phyloP scores from a whole-genome alignment of 305 asterid genomes.

The Salvia sclarea region DNA sequence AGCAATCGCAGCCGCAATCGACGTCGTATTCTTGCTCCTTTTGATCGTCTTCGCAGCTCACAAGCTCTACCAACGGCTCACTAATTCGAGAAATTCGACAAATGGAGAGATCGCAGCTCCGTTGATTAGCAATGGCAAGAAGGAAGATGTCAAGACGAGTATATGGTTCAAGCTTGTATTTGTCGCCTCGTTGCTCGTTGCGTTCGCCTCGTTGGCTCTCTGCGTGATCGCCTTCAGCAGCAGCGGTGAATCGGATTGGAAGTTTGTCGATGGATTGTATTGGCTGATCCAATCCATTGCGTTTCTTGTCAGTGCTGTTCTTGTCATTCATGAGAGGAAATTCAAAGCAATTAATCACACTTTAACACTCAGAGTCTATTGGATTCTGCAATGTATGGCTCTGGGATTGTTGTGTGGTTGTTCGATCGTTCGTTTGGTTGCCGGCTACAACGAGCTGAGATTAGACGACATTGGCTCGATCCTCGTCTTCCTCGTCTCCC shows the following conservation, averaged over 20 bases:
- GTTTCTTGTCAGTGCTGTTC: slow-evolving; percentile 44
- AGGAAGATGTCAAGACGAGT: slow-evolving; percentile 38
- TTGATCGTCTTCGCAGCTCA: slow-evolving; percentile 48
- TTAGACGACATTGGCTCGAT: slow-evolving; percentile 61
- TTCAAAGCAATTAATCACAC: slow-evolving; percentile 64
- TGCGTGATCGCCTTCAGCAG: slow-evolving; percentile 45
- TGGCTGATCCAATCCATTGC: slow-evolving; percentile 68
- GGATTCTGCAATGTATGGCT: slow-evolving; percentile 56
- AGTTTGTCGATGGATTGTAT: slow-evolving; percentile 47
- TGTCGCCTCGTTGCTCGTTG: slow-evolving; percentile 38
- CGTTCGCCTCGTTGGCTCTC: slow-evolving; percentile 42
- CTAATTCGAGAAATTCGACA: too few species aligned
- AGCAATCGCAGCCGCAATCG: slow-evolving; percentile 46
- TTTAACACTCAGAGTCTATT: slow-evolving; percentile 55
- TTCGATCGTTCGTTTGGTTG: slow-evolving; percentile 49
- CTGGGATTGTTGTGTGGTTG: slow-evolving; percentile 53
- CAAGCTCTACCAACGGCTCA: too few species aligned
- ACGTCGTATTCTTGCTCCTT: slow-evolving; percentile 51
- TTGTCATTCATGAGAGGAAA: slow-evolving; percentile 69
- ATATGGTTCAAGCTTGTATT: slow-evolving; percentile 59
- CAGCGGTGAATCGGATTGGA: slow-evolving; percentile 43
- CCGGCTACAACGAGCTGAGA: too few species aligned
- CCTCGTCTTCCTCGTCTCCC: slow-evolving; percentile 45
- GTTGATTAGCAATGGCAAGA: slow-evolving; percentile 48
- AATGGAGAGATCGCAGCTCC: slow-evolving; percentile 54